Conservation (phyloP, 148 eudicot species). For the Silene conica region DNA sequence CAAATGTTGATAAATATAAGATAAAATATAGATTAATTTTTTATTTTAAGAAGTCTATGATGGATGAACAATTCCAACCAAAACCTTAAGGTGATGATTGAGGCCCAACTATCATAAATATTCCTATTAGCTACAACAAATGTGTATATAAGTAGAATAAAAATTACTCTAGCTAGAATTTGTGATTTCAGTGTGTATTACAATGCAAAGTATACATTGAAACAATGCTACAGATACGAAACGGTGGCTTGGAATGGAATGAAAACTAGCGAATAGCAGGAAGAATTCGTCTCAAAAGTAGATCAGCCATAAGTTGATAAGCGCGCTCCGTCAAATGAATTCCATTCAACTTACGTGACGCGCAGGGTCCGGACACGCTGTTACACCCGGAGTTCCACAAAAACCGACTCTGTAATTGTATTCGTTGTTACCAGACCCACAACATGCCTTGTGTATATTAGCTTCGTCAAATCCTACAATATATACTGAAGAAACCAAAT, state of each 20-base stretch:
- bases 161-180: too few species aligned
- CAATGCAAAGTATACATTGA: background rate
- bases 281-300: conserved; percentile 14
- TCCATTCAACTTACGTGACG: conserved; percentile 39
- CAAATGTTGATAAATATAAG: too few species aligned
- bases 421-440: conserved; percentile 27
- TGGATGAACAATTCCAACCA: too few species aligned
- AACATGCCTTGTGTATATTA: conserved; percentile 33
- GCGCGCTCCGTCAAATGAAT: conserved; percentile 40
- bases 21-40: too few species aligned
- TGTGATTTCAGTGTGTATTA: too few species aligned
- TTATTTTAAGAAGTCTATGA: too few species aligned
- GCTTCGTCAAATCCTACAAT: conserved; percentile 25
- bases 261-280: background rate
- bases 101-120: too few species aligned
- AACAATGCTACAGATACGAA: background rate
- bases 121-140: too few species aligned
- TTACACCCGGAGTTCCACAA: conserved; percentile 25
- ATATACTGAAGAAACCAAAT: too few species aligned
- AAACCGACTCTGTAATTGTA: conserved; percentile 17
- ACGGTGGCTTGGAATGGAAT: background rate
- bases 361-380: conserved; percentile 25
- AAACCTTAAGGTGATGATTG: too few species aligned
- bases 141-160: too few species aligned
- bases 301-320: conserved; percentile 21